Base-by-base conservation (phyloP, 2,329 filamentous ascomycete genomes). In the Stachybotrys elegans region DNA sequence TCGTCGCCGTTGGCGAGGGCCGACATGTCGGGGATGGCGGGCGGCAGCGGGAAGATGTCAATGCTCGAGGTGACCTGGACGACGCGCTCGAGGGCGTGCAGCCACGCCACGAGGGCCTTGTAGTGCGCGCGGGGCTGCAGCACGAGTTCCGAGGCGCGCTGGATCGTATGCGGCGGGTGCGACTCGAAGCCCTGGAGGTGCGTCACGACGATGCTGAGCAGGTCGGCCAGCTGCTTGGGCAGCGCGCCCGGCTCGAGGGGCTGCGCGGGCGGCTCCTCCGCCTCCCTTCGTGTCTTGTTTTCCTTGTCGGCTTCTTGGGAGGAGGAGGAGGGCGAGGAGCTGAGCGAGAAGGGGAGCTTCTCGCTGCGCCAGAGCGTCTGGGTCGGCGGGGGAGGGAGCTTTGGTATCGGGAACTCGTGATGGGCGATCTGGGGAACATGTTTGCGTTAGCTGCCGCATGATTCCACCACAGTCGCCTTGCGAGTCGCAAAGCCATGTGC, bases 71-170 rank as follows among this genome's bases (percentile, higher is more conserved):
- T 94, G 45, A 98, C 93, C 45, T 86, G 89, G 20, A 96, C 82
- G 19, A 95, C 85, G 45, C 93, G 84, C 61, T 97, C 89, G 40
- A 97, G 78, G 3, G 93, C 93, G 55, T 93, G 86, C 11, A 98
- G 80, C 62, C 93, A 98, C 11, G 90, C 78, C 1, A 88, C 81
- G 3, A 97, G 76, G 43, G 83, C 86, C 48, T 79, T 81, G 70
- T 97, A 96, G 66, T 95, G 86, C 44, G 76, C 75, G 48, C 73
- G 84, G 1, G 93, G 93, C 21, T 75, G 68, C 27, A 95, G 73
- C 5, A 95, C 72, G 22, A 97, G 83, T 71, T 98, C 93, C 19
- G 90, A 82, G 19, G 98, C 78, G 31, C 93, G 86, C 67, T 98
- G 93, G 49, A 96, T 79, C 4, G 93, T 97, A 62, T 97, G 89